Conservation (phyloP, 129 eudicot genomes). For the Gnaphalium uliginosum region DNA sequence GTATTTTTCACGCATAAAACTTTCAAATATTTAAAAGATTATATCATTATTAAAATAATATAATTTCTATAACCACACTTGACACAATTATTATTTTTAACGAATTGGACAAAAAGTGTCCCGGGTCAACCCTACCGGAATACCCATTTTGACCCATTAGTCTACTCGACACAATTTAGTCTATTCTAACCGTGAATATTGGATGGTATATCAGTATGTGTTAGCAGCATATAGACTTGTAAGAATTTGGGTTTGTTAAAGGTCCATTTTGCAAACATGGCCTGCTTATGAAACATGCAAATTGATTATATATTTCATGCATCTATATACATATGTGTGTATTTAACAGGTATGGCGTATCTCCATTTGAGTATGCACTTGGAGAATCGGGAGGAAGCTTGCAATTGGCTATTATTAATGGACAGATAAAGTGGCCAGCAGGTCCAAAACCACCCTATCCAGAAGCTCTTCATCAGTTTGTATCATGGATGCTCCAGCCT, state of each 20-base stretch:
- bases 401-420: slow-evolving; percentile 80
- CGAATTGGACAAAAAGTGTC: not conserved
- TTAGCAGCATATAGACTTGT: not conserved
- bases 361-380: slow-evolving; percentile 90
- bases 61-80: not conserved
- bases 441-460: slow-evolving; percentile 89
- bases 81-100: not conserved
- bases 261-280: not conserved
- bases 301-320: not conserved
- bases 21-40: not conserved
- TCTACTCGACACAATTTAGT: not conserved
- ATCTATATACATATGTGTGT: not conserved
- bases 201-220: not conserved
- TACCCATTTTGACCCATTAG: not conserved
- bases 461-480: slow-evolving; percentile 84
- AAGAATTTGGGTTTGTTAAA: not conserved
- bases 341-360: slow-evolving; percentile 69
- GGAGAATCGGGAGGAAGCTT: slow-evolving; percentile 94
- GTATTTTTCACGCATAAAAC: not conserved
- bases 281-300: not conserved
- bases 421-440: slow-evolving; percentile 85
- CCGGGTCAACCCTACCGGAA: not conserved
- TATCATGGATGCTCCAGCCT: slow-evolving; percentile 95
- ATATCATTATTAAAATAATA: no score
- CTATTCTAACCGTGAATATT: not conserved